A percentile compares a stretch with the other conserved stretches of the same genome.
Conservation (phyloP, 2,329 filamentous ascomycete genomes). For the Sporothrix inflata region DNA sequence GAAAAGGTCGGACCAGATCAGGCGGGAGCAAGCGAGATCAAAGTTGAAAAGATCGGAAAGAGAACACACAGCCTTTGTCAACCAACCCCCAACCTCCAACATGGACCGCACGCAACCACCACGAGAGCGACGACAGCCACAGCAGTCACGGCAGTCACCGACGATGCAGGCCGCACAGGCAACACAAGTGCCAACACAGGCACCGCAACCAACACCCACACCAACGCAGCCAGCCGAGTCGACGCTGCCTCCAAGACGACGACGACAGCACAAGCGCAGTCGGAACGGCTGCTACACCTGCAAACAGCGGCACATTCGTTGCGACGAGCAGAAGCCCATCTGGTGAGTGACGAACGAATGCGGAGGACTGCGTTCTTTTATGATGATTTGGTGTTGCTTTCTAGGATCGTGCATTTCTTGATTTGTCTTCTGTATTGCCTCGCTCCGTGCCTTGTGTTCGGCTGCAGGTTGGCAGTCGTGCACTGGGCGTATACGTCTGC, state of each 20-base stretch:
- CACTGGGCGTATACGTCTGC: not conserved
- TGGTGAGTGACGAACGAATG: not conserved
- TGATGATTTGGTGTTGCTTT: not conserved
- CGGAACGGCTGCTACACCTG: constrained; percentile 27
- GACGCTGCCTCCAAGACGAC: not conserved
- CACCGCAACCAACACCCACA: not conserved
- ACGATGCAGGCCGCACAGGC: not conserved
- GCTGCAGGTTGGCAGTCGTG: too few relatives aligned
- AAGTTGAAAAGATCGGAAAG: not conserved
- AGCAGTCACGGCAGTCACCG: not conserved
- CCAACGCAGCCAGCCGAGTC: not conserved
- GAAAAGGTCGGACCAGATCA: not conserved
- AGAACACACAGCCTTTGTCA: not conserved
- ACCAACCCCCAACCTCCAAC: not conserved
- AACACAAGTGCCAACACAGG: not conserved
- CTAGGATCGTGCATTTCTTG: not conserved
- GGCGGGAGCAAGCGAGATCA: not conserved
- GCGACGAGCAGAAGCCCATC: constrained; percentile 26
- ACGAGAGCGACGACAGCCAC: not conserved
- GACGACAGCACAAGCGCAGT: constrained; percentile 27
- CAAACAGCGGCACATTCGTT: constrained; percentile 28
- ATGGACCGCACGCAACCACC: not conserved
- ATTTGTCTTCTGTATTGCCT: not conserved
- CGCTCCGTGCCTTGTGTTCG: too few relatives aligned
- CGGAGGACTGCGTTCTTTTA: not conserved